A percentile compares a stretch with the other conserved stretches of the same genome.
These are phyloP conservation scores for Telfairia occidentalis DNA, from an alignment of 331 rosid species.

Conservation along the genomic window DNA sequence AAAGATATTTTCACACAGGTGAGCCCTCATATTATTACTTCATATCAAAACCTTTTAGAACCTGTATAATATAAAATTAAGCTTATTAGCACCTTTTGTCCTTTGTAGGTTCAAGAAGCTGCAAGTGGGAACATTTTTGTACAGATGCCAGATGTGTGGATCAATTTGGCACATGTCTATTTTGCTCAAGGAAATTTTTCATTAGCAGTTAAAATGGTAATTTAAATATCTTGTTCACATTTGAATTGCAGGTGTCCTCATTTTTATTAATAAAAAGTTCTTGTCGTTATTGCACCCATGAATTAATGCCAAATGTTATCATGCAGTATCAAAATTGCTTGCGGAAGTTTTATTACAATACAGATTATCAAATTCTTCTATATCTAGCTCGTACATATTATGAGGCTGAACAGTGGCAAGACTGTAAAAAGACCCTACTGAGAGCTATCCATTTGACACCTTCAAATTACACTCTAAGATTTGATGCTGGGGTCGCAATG, in stretches of 20 bases:
- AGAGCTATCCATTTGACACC: constrained; percentile 97
- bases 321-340: constrained; percentile 97
- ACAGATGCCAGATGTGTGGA: constrained; percentile 99
- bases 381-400: constrained; percentile 93
- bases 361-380: constrained; percentile 89
- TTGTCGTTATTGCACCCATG: constrained; percentile 11
- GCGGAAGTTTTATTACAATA: constrained; percentile 85
- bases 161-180: constrained; percentile 93
- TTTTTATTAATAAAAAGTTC: constrained; percentile 5
- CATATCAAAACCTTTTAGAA: background rate
- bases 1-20: constrained; percentile 96
- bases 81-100: constrained; percentile 11
- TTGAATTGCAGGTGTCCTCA: constrained; percentile 10
- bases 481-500: constrained; percentile 96
- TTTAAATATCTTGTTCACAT: background rate
- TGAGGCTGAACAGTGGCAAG: constrained; percentile 99
- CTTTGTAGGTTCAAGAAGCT: constrained; percentile 93
- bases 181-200: constrained; percentile 94
- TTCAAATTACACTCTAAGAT: constrained; percentile 87
- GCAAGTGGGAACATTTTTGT: constrained; percentile 97
- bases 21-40: constrained; percentile 16
- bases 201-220: constrained; percentile 93
- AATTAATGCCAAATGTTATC: constrained; percentile 24
- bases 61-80: constrained; percentile 15
- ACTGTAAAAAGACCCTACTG: constrained; percentile 83